Conservation (phyloP, 148 eudicot genomes). For the Rhododendron griersonianum region DNA sequence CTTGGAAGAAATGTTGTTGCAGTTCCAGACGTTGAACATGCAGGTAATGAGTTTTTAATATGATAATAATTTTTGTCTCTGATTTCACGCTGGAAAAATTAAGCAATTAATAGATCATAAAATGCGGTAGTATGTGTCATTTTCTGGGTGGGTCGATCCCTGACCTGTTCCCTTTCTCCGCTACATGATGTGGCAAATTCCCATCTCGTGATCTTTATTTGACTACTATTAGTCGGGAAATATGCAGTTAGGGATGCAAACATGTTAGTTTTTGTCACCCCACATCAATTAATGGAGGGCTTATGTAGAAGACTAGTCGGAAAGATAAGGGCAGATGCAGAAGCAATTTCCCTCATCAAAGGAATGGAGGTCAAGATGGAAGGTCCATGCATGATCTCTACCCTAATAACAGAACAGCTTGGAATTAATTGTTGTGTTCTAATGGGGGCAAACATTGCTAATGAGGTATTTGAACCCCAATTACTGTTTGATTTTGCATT, state of each 20-base stretch:
- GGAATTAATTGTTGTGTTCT: constrained; percentile 74
- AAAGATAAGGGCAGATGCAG: constrained; percentile 55
- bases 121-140: neutral
- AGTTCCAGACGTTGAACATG: constrained; percentile 73
- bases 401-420: constrained; percentile 57
- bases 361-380: constrained; percentile 96
- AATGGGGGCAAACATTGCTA: constrained; percentile 97
- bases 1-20: constrained; percentile 93
- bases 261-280: constrained; percentile 94
- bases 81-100: neutral
- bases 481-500: neutral
- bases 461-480: constrained; percentile 49
- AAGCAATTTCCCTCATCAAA: constrained; percentile 89
- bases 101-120: neutral
- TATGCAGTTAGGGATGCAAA: constrained; percentile 76
- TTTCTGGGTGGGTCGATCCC: neutral
- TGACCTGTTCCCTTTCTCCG: neutral
- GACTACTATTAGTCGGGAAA: neutral
- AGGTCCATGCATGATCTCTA: constrained; percentile 89
- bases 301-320: constrained; percentile 66
- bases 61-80: neutral
- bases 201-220: neutral
- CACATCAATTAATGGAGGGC: constrained; percentile 89
- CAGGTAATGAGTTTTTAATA: constrained; percentile 40
- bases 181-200: neutral